These are phyloP conservation scores for Maudiozyma turicensis DNA, from an alignment of 805 yeast species.

Conservation along the genomic window DNA sequence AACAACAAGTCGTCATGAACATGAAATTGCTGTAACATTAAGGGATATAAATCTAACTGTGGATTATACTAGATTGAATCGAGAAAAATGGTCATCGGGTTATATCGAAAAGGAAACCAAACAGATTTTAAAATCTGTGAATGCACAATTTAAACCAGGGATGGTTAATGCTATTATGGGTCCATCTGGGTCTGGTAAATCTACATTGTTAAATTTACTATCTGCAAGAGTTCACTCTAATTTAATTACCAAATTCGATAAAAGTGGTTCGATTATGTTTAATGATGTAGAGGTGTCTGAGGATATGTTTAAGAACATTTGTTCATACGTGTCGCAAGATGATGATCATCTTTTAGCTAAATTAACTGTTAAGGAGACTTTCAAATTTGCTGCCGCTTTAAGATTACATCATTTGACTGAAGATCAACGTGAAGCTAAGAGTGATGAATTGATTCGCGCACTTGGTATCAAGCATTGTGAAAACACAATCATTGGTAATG, in stretches of 20 bases:
- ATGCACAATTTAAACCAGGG: constrained; percentile 45
- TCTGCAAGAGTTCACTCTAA: constrained; percentile 45
- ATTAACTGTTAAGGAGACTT: constrained; percentile 70
- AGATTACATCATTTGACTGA: constrained; percentile 41
- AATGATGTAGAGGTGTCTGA: constrained; percentile 33
- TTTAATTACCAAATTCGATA: constrained; percentile 22
- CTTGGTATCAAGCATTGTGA: constrained; percentile 72
- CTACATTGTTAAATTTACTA: constrained; percentile 52
- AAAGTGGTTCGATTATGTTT: constrained; percentile 37
- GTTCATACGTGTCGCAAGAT: constrained; percentile 77
- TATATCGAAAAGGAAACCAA: constrained; percentile 17
- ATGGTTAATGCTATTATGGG: constrained; percentile 68
- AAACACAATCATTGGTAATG: constrained; percentile 58
- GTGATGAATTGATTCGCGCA: constrained; percentile 50
- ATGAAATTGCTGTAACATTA: constrained; percentile 10
- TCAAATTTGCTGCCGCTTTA: constrained; percentile 59
- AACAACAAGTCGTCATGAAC: constrained; percentile 1
- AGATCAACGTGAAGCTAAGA: constrained; percentile 38
- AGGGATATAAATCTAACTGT: constrained; percentile 11
- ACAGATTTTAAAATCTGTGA: constrained; percentile 36
- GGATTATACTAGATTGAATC: constrained; percentile 3
- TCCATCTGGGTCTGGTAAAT: constrained; percentile 74
- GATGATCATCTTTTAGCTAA: constrained; percentile 63
- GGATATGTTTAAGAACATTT: constrained; percentile 32
- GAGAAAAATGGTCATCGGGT: constrained; percentile 6